Evolutionary conservation across 768 basidiomycete species (phyloP).

Genomic region (Lactarius psammicola): DNA sequence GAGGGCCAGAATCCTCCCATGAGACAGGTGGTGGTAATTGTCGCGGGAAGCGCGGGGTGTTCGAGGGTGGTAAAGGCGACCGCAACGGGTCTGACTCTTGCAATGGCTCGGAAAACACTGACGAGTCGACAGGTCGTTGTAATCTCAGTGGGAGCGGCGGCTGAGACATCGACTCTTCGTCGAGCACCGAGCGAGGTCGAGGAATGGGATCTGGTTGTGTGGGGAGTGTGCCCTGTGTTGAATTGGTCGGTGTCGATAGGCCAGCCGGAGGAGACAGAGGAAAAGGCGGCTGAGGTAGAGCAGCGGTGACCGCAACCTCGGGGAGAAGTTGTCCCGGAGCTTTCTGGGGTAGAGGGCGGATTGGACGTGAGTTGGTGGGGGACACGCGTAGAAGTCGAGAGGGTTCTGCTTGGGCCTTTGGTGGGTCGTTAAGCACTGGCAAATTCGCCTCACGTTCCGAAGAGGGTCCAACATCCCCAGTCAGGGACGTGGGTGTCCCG

Average conservation of each 20-base stretch:
- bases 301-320: conserved; percentile 17
- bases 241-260: conserved; percentile 5
- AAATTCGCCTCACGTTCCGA: conserved; percentile 15
- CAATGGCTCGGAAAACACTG: conserved; percentile 30
- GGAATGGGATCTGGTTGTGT: conserved; percentile 23
- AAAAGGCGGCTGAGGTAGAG: conserved; percentile 9
- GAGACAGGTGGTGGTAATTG: conserved; percentile 25
- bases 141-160: conserved; percentile 12
- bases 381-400: conserved; percentile 14
- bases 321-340: conserved; percentile 9
- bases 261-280: conserved; percentile 8
- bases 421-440: not conserved
- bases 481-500: conserved; percentile 10
- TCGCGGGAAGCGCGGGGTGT: conserved; percentile 29
- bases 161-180: conserved; percentile 22
- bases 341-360: conserved; percentile 23
- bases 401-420: conserved; percentile 17
- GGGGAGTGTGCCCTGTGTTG: conserved; percentile 8
- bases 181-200: conserved; percentile 27
- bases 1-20: conserved; percentile 20
- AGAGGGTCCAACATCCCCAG: conserved; percentile 14
- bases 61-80: conserved; percentile 43
- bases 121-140: conserved; percentile 25
- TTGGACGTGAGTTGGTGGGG: conserved; percentile 24
- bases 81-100: conserved; percentile 41